A percentile compares a stretch with the other conserved stretches of the same genome.
Evolutionary conservation across 805 yeast genomes (phyloP).

Genomic region (Wickerhamiella nectarea): DNA sequence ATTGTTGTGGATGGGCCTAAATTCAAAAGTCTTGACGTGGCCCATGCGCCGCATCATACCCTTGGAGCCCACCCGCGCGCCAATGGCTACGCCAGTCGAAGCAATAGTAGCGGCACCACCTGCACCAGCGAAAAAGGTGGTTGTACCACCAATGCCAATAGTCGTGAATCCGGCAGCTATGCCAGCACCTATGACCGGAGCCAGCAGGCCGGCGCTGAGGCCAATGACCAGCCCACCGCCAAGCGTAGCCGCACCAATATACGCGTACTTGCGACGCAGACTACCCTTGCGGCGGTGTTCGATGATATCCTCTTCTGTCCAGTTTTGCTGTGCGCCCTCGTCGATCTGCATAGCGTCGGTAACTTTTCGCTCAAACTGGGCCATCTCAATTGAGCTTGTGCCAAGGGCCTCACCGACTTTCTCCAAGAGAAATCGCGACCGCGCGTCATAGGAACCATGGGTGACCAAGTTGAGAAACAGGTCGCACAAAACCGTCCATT

Average conservation of each 20-base stretch:
- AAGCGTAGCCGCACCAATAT: slow-evolving; percentile 86
- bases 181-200: slow-evolving; percentile 98
- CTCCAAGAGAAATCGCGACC: slow-evolving; percentile 70
- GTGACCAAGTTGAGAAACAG: slow-evolving; percentile 64
- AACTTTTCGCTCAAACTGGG: slow-evolving; percentile 79
- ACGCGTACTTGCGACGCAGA: slow-evolving; percentile 55
- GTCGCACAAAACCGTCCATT: slow-evolving; percentile 93
- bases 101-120: slow-evolving; percentile 95
- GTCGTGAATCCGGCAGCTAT: slow-evolving; percentile 94
- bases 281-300: slow-evolving; percentile 56
- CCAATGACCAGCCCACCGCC: slow-evolving; percentile 95
- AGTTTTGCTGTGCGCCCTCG: slow-evolving; percentile 61
- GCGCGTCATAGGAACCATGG: slow-evolving; percentile 76
- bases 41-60: slow-evolving; percentile 85
- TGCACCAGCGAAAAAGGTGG: slow-evolving; percentile 86
- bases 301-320: slow-evolving; percentile 60
- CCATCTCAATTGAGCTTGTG: slow-evolving; percentile 51
- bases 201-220: slow-evolving; percentile 83
- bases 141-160: slow-evolving; percentile 85
- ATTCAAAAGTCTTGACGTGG: slow-evolving; percentile 84
- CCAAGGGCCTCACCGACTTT: slow-evolving; percentile 51
- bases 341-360: slow-evolving; percentile 85
- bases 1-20: slow-evolving; percentile 82
- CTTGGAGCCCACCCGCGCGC: slow-evolving; percentile 73
- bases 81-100: slow-evolving; percentile 78